A percentile compares a stretch with the other conserved stretches of the same genome.
phyloP scores from a whole-genome alignment of 352 stramenopile genomes.

The Phytophthora nicotianae region DNA sequence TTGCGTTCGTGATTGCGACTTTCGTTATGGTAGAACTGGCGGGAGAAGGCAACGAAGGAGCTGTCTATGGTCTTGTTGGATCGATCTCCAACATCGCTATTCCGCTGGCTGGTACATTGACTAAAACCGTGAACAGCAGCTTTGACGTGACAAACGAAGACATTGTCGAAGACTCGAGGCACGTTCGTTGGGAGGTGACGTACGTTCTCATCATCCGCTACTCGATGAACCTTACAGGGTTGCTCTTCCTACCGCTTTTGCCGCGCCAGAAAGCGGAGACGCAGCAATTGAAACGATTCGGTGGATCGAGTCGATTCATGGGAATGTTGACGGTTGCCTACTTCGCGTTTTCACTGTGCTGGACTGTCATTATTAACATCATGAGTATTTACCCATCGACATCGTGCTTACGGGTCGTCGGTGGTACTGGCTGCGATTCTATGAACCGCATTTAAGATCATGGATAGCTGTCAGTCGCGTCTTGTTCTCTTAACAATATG shows the following conservation, averaged over 20 bases:
- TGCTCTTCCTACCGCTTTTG: constrained; percentile 44
- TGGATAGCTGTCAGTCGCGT: neutral
- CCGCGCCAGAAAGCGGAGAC: constrained; percentile 52
- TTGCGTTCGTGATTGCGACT: constrained; percentile 47
- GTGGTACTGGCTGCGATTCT: constrained; percentile 19
- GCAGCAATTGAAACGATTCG: constrained; percentile 39
- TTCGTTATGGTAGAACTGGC: constrained; percentile 55
- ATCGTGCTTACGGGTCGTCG: constrained; percentile 26
- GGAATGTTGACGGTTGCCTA: constrained; percentile 40
- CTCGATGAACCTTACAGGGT: constrained; percentile 31
- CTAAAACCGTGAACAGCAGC: constrained; percentile 38
- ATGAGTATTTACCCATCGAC: constrained; percentile 35
- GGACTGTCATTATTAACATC: constrained; percentile 38
- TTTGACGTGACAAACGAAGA: constrained; percentile 50
- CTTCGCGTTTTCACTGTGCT: constrained; percentile 27
- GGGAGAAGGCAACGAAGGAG: constrained; percentile 48
- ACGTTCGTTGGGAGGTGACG: constrained; percentile 48
- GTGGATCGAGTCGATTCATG: constrained; percentile 41
- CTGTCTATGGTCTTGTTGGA: constrained; percentile 47
- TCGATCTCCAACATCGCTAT: constrained; percentile 47
- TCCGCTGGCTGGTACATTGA: constrained; percentile 46
- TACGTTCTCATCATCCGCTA: constrained; percentile 52
- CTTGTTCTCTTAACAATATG: neutral
- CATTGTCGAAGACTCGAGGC: constrained; percentile 40
- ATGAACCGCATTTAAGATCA: constrained; percentile 4